Base-by-base conservation (phyloP, 495 filamentous ascomycete genomes). In the Penicillium waksmanii region DNA sequence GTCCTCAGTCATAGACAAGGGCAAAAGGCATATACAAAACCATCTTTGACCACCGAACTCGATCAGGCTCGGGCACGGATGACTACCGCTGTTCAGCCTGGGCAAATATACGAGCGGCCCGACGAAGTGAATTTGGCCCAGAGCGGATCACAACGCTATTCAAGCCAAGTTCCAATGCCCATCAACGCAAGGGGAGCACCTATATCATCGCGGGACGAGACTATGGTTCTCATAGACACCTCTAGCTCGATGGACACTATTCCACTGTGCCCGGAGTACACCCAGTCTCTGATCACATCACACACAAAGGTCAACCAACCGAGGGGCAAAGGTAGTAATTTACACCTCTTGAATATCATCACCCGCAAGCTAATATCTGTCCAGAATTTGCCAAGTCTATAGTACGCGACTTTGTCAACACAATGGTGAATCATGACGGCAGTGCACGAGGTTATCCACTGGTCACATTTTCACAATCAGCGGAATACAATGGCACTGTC, bases 211-310 rank as follows among this genome's bases (percentile, higher is more conserved):
- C 69, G 67, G 6, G 77, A 80, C 49, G 72, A 81, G 35, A 81
- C 75, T 0, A 79, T 80, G 77, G 75, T 81, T 21, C 53, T 81
- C 2, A 51, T 81, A 31, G 79, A 81, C 59, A 76, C 75, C 11
- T 76, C 73, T 53, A 77, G 77, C 10, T 77, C 75, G 4, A 80
- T 81, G 79, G 69, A 75, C 53, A 79, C 74, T 55, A 64, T 74
- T 12, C 77, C 79, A 11, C 33, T 76, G 40, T 67, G 73, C 25
- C 77, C 79, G 18, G 58, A 70, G 5, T 80, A 80, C 58, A 66
- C 77, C 25, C 60, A 78, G 53, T 78, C 73, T 62, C 65, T 80
- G 17, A 76, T 81, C 42, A 79, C 71, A 11, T 58, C 66, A 8
- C 79, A 69, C 57, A 56, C 58, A 2, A 59, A 31, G 33, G 74